Percentiles rank a stretch among this genome's conserved stretches.
These are phyloP conservation scores for Chenopodium suecicum DNA, from an alignment of 148 eudicot species.

Conservation along the genomic window DNA sequence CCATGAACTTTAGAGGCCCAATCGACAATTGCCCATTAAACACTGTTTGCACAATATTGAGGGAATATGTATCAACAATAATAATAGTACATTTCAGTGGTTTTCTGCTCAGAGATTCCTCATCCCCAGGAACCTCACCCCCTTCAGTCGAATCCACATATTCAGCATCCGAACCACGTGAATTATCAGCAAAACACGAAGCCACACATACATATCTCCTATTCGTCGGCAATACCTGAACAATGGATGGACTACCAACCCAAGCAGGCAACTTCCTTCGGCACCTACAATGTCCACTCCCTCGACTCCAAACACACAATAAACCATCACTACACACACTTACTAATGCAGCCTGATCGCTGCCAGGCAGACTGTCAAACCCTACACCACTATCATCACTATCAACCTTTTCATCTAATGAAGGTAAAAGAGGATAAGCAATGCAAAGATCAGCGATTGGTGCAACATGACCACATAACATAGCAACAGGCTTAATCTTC, in stretches of 20 bases:
- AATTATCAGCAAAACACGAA: slow-evolving; percentile 44
- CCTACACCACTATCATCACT: slow-evolving; percentile 32
- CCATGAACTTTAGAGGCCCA: slow-evolving; percentile 80
- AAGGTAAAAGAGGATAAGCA: slow-evolving; percentile 55
- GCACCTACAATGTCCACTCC: slow-evolving; percentile 88
- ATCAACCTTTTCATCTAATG: slow-evolving; percentile 47
- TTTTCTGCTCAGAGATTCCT: slow-evolving; percentile 37
- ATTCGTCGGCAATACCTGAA: slow-evolving; percentile 65
- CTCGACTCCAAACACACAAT: slow-evolving; percentile 89
- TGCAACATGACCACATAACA: slow-evolving; percentile 92
- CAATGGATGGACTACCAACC: slow-evolving; percentile 76
- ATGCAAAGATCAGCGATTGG: slow-evolving; percentile 77
- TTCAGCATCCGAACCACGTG: slow-evolving; percentile 43
- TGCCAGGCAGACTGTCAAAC: slow-evolving; percentile 30
- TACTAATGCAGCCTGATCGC: slow-evolving; percentile 59
- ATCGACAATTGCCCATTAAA: slow-evolving; percentile 72
- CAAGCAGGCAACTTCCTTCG: slow-evolving; percentile 94
- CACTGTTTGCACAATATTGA: slow-evolving; percentile 73
- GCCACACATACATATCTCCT: slow-evolving; percentile 79
- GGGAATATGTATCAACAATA: slow-evolving; percentile 75
- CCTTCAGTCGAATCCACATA: slow-evolving; percentile 39
- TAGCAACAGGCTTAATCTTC: slow-evolving; percentile 81
- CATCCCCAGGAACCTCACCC: slow-evolving; percentile 38
- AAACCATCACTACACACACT: slow-evolving; percentile 96
- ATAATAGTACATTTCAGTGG: slow-evolving; percentile 64